Conservation (phyloP, 352 stramenopile species). For the Phytophthora idaei region DNA sequence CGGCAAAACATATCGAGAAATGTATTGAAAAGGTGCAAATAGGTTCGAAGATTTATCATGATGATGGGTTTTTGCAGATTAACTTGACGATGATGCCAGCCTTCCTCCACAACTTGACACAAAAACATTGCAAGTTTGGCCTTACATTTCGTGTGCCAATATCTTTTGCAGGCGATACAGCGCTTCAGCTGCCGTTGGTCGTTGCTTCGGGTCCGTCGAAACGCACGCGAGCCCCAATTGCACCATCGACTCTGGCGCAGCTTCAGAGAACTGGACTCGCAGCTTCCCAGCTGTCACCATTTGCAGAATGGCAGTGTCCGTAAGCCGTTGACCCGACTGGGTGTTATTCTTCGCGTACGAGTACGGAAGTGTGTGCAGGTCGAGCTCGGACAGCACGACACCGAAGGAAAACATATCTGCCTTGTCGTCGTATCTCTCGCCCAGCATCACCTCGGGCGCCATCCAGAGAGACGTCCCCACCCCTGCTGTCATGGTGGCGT, state of each 20-base stretch:
- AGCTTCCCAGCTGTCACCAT: conserved; percentile 49
- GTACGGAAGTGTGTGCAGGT: conserved; percentile 38
- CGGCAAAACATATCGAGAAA: conserved; percentile 15
- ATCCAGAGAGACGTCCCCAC: conserved; percentile 51
- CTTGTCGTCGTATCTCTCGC: conserved; percentile 48
- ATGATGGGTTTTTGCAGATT: conserved; percentile 20
- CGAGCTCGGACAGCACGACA: conserved; percentile 47
- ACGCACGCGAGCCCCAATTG: conserved; percentile 40
- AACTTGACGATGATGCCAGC: conserved; percentile 16
- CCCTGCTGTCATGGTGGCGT: conserved; percentile 45
- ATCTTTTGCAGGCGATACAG: conserved; percentile 44
- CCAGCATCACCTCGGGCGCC: conserved; percentile 50
- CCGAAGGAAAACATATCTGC: conserved; percentile 59
- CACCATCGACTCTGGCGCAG: conserved; percentile 25
- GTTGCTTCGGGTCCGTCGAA: conserved; percentile 37
- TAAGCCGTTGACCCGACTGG: conserved; percentile 29
- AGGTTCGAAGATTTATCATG: conserved; percentile 24
- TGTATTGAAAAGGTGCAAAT: conserved; percentile 30
- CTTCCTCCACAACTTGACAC: conserved; percentile 1
- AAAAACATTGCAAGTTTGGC: background rate
- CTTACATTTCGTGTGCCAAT: conserved; percentile 28
- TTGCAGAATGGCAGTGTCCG: conserved; percentile 48
- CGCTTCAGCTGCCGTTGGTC: conserved; percentile 46
- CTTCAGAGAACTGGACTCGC: conserved; percentile 41
- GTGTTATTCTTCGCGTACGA: conserved; percentile 26